Conservation (phyloP, 441 rosid genomes). For the Brassica balearica region DNA sequence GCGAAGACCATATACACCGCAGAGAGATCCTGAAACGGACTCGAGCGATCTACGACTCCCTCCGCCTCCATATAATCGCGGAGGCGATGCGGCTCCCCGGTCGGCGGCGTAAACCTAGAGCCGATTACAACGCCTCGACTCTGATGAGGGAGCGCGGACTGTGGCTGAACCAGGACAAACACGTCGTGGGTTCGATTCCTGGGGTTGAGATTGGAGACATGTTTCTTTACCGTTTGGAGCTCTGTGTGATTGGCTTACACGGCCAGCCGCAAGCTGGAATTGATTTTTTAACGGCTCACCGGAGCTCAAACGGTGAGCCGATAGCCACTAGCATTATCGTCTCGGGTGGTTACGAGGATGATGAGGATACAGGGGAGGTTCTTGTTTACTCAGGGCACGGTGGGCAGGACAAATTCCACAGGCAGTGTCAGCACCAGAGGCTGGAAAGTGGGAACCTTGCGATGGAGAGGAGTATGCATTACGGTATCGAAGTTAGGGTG, state of each 20-base stretch:
- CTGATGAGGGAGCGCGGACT: conserved; percentile 64
- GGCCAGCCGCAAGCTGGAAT: conserved; percentile 89
- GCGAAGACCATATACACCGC: conserved; percentile 57
- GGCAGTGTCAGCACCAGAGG: conserved; percentile 77
- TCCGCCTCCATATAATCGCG: conserved; percentile 56
- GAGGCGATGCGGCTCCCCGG: conserved; percentile 53
- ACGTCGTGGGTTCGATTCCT: conserved; percentile 79
- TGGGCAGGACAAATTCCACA: conserved; percentile 71
- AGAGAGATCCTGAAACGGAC: conserved; percentile 65
- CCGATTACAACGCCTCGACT: conserved; percentile 62
- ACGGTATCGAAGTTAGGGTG: conserved; percentile 85
- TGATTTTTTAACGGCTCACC: conserved; percentile 62
- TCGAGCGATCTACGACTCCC: conserved; percentile 64
- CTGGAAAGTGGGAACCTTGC: conserved; percentile 88
- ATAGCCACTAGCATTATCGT: conserved; percentile 83
- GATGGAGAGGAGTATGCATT: conserved; percentile 82
- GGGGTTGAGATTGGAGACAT: conserved; percentile 78
- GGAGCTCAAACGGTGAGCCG: conserved; percentile 77
- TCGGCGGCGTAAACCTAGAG: conserved; percentile 54
- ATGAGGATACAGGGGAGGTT: conserved; percentile 74
- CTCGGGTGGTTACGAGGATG: conserved; percentile 91
- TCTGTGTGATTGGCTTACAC: conserved; percentile 79
- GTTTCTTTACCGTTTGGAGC: conserved; percentile 73
- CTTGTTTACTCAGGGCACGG: conserved; percentile 85
- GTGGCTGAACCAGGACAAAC: conserved; percentile 78